Base-by-base conservation (phyloP, 129 eudicot genomes). In the Rutidosis leptorrhynchoides region DNA sequence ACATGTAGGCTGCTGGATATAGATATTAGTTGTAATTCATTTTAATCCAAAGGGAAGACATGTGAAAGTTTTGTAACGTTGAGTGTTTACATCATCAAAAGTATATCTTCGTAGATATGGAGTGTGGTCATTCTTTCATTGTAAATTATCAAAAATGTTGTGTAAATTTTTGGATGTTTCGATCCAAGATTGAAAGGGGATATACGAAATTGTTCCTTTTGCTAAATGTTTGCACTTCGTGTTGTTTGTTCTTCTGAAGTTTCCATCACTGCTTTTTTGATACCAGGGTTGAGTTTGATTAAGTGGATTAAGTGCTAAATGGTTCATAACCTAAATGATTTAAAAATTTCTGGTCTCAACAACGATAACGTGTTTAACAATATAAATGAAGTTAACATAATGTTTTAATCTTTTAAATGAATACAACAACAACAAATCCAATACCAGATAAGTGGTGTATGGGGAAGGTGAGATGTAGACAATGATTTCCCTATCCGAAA, bases 1-100 rank as follows among this genome's bases (percentile, higher is more conserved):
- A 51, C 9, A 11, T 40, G 12, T 40, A 40, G 46, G 46, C 46
- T 40, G 46, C n/a, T 40, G 46, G 46, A 40, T 40, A 19, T 51
- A 51, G 56, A 20, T 42, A 14, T 42, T 63, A 32, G 54, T 35
- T 64, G 55, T 64, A 43, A 64, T 64, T 64, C 42, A 24, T 53
- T 19, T 6, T 30, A 29, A 29, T 16, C 65, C 11, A 17, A 9
- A 59, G 65, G 65, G 65, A n/a, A 30, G 3, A 40, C 46, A 4
- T 5, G 22, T 45, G 24, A 10, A 53, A 32, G 5, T 56, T 68
- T 37, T 33, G 51, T 40, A 40, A 40, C 11, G 16, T 12, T 40
- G n/a, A 40, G 46, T 1, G 46, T 40, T 11, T 40, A 11, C 5
- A 11, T 40, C 16, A 12, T 40, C 5, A 40, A 40, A 40, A 40